Evolutionary conservation across 306 rosid genomes (phyloP), one percentile per base, ranked within the genome.

Genomic region (Vachellia collinsii): DNA sequence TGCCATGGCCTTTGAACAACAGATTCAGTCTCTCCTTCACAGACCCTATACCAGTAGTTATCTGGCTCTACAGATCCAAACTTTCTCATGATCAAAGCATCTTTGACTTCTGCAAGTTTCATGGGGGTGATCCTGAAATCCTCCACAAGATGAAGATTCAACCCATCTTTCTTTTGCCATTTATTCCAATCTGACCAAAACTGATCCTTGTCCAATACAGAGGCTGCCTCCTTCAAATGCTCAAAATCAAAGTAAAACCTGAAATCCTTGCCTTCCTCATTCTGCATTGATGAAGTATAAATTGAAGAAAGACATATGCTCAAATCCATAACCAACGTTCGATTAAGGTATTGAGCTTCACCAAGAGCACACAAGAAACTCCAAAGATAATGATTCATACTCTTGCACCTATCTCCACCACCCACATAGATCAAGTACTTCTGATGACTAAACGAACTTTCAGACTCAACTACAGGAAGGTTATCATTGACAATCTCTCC

Each of bases 331-430:
- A 96, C 89, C 88, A 96, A 86, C 50, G 99, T 96, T 77, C 99
- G 90, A 85, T 96, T 96, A 78, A 96, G 88, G 87, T 96, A 96
- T 77, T 92, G 99, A 72, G 99, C 99, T 85, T 96, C 99, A 54
- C 99, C 98, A n/a, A 96, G 85, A 42, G 99, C 94, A 88, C 99
- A 96, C 87, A 96, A 86, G 89, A 90, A 96, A 83, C 99, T 96
- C 99, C 99, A 96, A 82, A 96, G 77, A 88, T 76, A 96, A 80
- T 96, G 98, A 85, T 96, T 93, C 97, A 96, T 92, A 85, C 97
- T 93, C 91, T 93, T 96, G 87, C 99, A 96, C 87, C 94, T 84
- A 80, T 96, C 99, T 56, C 98, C 97, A 63, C 94, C 93, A 46
- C 93, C 95, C 64, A 62, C 80, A 76, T 96, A 96, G 66, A 92